Evolutionary conservation across 2,329 filamentous ascomycete species (phyloP).

Genomic region (Dichotomopilus funicola): DNA sequence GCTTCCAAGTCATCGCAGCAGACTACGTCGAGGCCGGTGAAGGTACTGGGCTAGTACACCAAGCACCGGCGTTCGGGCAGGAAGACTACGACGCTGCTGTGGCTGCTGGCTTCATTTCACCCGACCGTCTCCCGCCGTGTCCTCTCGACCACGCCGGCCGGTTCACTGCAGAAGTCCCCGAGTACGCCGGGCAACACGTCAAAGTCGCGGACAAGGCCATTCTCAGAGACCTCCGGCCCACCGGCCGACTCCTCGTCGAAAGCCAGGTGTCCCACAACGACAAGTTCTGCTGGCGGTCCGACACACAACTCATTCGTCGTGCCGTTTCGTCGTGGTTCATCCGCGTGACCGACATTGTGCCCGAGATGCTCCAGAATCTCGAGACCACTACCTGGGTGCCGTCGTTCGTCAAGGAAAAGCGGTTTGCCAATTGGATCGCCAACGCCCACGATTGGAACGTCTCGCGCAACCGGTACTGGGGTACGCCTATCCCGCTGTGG

Average conservation of each 20-base stretch:
- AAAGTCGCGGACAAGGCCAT: constrained; percentile 91
- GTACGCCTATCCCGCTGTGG: constrained; percentile 88
- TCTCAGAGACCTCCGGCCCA: constrained; percentile 72
- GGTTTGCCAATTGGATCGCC: constrained; percentile 85
- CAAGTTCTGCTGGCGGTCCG: constrained; percentile 75
- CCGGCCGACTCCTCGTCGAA: constrained; percentile 72
- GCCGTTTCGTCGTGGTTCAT: constrained; percentile 97
- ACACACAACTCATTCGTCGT: constrained; percentile 87
- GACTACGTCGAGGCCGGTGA: constrained; percentile 83
- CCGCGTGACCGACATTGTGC: constrained; percentile 74
- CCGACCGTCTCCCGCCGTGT: constrained; percentile 74
- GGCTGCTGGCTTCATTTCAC: constrained; percentile 68
- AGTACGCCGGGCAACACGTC: constrained; percentile 82
- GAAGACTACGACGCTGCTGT: constrained; percentile 86
- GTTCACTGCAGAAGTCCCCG: constrained; percentile 68
- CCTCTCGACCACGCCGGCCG: constrained; percentile 76
- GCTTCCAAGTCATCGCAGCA: constrained; percentile 75
- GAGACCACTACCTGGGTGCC: constrained; percentile 90
- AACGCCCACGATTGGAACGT: constrained; percentile 96
- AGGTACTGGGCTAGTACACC: constrained; percentile 92
- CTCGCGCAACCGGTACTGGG: constrained; percentile 91
- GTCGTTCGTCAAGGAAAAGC: constrained; percentile 79
- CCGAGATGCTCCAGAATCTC: constrained; percentile 84
- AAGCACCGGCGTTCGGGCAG: constrained; percentile 88
- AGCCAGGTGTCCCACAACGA: constrained; percentile 89